These are phyloP conservation scores for Galerina sulciceps DNA, from an alignment of 768 basidiomycete species.

Conservation along the genomic window DNA sequence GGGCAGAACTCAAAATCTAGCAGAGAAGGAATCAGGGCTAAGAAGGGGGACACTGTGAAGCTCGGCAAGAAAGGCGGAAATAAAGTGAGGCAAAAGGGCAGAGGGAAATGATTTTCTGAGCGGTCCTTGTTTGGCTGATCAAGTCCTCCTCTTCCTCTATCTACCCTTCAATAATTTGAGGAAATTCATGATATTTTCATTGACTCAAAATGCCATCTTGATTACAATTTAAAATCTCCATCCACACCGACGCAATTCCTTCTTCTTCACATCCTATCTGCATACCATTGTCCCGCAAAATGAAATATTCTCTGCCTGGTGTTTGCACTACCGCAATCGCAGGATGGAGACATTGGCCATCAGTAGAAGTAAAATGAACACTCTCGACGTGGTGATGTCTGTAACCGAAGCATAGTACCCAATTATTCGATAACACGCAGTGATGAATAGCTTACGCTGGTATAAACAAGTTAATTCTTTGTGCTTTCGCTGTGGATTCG, in stretches of 20 bases:
- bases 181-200: neutral
- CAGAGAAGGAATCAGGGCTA: conserved; percentile 65
- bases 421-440: neutral
- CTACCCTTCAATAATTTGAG: neutral
- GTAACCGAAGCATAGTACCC: neutral
- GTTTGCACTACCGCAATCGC: conserved; percentile 77
- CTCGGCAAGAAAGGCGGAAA: conserved; percentile 53
- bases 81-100: conserved; percentile 15
- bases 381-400: conserved; percentile 83
- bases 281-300: conserved; percentile 78
- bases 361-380: conserved; percentile 59
- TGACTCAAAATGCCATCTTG: conserved; percentile 11
- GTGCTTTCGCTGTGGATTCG: conserved; percentile 12
- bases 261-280: conserved; percentile 79
- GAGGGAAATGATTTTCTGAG: neutral
- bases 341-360: conserved; percentile 51
- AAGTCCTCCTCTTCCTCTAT: neutral
- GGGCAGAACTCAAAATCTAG: conserved; percentile 43
- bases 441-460: conserved; percentile 55
- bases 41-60: conserved; percentile 60
- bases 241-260: conserved; percentile 68
- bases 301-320: conserved; percentile 65
- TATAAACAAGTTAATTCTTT: conserved; percentile 60
- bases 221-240: conserved; percentile 54
- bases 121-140: neutral